Percentiles rank a stretch among this genome's conserved stretches.
These are phyloP conservation scores for Metroxylon sagu DNA, from an alignment of 176 grass and related monocot species.

Conservation along the genomic window DNA sequence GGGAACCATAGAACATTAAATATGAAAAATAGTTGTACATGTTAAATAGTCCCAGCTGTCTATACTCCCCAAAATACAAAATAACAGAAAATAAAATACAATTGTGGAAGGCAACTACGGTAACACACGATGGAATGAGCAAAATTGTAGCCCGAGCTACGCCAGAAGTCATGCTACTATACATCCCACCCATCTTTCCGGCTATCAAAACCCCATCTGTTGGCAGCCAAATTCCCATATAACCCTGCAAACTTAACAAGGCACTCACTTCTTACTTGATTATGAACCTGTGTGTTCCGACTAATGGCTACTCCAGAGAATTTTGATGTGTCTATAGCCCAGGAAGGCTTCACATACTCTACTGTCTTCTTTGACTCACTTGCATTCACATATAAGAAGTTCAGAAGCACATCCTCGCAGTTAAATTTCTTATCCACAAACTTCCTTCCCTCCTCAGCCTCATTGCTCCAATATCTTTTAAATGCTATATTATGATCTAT, in stretches of 20 bases:
- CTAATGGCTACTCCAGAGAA: conserved; percentile 88
- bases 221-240: conserved; percentile 67
- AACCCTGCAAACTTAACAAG: conserved; percentile 57
- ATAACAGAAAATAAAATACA: no score
- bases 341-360: conserved; percentile 86
- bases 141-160: no score
- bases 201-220: conserved; percentile 41
- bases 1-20: no score
- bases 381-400: conserved; percentile 80
- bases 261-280: conserved; percentile 69
- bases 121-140: no score
- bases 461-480: conserved; percentile 60
- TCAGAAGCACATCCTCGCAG: conserved; percentile 84
- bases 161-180: conserved; percentile 16
- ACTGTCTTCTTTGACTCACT: conserved; percentile 37
- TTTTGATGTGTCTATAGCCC: conserved; percentile 91
- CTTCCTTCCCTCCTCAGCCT: conserved; percentile 48
- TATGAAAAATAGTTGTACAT: no score
- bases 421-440: conserved; percentile 62
- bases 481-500: conserved; percentile 79
- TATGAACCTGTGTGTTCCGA: conserved; percentile 57
- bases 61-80: no score
- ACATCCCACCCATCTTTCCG: conserved; percentile 79
- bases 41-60: no score
- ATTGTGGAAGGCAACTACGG: no score